These are phyloP conservation scores for Geotrichum fermentans DNA, from an alignment of 1,139 yeast genomes.

Conservation along the genomic window DNA sequence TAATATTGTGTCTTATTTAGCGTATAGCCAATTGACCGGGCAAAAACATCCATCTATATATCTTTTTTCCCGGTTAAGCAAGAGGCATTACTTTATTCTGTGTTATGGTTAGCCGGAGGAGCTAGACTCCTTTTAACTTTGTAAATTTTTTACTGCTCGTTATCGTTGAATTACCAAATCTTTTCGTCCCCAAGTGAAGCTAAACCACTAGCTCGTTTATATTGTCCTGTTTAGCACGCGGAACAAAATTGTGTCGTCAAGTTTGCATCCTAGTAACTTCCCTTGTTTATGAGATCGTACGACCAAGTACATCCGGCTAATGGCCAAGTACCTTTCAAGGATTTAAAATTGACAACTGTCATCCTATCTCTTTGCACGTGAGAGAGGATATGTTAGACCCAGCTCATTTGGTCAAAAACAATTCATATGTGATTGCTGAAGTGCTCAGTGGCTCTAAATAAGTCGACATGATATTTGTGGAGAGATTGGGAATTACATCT, in stretches of 20 bases:
- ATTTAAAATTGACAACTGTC: constrained; percentile 90
- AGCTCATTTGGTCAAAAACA: constrained; percentile 79
- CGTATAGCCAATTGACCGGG: too few species aligned
- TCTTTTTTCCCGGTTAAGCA: too few species aligned
- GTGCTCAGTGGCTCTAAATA: constrained; percentile 88
- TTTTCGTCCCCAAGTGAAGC: too few species aligned
- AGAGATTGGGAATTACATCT: constrained; percentile 81
- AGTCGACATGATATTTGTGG: constrained; percentile 85
- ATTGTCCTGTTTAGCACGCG: neutral
- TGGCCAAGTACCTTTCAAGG: constrained; percentile 83
- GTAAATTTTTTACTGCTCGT: too few species aligned
- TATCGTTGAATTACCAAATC: too few species aligned
- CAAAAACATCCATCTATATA: too few species aligned
- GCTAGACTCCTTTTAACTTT: too few species aligned
- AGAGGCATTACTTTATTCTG: too few species aligned
- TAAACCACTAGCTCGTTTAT: too few species aligned
- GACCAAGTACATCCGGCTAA: constrained; percentile 65
- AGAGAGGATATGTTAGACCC: constrained; percentile 84
- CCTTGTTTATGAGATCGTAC: constrained; percentile 87
- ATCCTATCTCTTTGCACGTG: constrained; percentile 91
- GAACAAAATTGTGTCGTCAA: neutral
- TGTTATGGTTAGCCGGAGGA: too few species aligned
- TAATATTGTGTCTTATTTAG: too few species aligned
- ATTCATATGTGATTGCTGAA: constrained; percentile 90
- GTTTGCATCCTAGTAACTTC: constrained; percentile 68